phyloP scores from a whole-genome alignment of 169 alveolate species.

The Cryptosporidium andersoni region DNA sequence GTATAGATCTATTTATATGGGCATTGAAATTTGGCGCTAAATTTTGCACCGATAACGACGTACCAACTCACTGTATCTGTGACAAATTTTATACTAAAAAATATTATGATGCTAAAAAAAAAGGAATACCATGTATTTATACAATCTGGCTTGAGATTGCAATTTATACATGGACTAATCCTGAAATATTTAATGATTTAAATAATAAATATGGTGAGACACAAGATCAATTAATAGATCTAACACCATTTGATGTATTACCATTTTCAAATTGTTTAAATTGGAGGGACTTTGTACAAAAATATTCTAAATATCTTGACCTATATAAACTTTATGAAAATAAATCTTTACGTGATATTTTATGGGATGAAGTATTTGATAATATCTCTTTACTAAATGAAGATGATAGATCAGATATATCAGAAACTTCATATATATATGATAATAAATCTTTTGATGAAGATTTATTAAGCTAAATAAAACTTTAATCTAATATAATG shows the following conservation, averaged over 20 bases:
- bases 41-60: not conserved
- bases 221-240: not conserved
- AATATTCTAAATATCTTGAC: constrained; percentile 5
- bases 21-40: constrained; percentile 40
- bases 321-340: not conserved
- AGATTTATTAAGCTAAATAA: too few relatives aligned
- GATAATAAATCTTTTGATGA: too few relatives aligned
- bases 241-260: constrained; percentile 38
- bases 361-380: constrained; percentile 61
- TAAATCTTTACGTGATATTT: constrained; percentile 6
- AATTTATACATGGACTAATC: constrained; percentile 53
- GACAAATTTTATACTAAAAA: constrained; percentile 53
- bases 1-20: constrained; percentile 54
- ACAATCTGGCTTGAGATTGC: constrained; percentile 52
- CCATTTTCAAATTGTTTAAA: not conserved
- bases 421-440: too few relatives aligned
- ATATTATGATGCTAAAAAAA: constrained; percentile 36
- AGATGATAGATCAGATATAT: not conserved
- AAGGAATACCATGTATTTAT: constrained; percentile 33
- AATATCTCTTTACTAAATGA: constrained; percentile 8
- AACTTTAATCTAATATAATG: too few relatives aligned
- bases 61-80: constrained; percentile 57
- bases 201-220: constrained; percentile 14
- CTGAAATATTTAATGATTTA: not conserved
- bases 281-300: not conserved